Evolutionary conservation across 1,139 yeast genomes (phyloP).

Genomic region (Pichia sp.): DNA sequence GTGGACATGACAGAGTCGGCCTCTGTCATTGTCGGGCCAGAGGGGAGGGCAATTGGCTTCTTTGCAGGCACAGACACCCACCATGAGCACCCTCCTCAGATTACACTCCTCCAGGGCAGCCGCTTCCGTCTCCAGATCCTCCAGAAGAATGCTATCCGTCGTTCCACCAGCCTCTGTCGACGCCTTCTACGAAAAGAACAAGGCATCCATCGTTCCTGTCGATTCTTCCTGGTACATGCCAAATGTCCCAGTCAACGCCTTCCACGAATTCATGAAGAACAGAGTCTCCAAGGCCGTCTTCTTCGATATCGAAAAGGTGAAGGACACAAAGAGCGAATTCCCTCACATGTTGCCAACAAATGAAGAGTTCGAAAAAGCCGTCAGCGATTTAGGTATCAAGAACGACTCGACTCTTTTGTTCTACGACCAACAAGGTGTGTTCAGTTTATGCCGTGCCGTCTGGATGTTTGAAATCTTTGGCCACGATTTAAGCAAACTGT

Average conservation of each 20-base stretch:
- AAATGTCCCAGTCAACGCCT: slow-evolving; percentile 58
- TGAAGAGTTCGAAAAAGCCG: slow-evolving; percentile 50
- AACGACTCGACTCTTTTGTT: slow-evolving; percentile 65
- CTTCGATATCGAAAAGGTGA: slow-evolving; percentile 76
- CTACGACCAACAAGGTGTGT: slow-evolving; percentile 81
- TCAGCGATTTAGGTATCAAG: slow-evolving; percentile 47
- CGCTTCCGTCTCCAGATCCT: neutral
- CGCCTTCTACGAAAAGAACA: slow-evolving; percentile 13
- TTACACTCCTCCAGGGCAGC: neutral
- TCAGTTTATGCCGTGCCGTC: slow-evolving; percentile 86
- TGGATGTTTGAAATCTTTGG: slow-evolving; percentile 86
- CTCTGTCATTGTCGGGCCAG: too few relatives aligned
- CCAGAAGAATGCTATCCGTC: slow-evolving; percentile 7
- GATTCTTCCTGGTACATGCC: slow-evolving; percentile 97
- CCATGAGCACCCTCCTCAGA: too few relatives aligned
- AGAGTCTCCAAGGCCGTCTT: slow-evolving; percentile 66
- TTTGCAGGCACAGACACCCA: too few relatives aligned
- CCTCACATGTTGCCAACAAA: slow-evolving; percentile 89
- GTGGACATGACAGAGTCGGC: too few relatives aligned
- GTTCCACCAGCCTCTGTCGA: slow-evolving; percentile 25
- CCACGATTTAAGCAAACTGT: slow-evolving; percentile 55
- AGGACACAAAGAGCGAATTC: slow-evolving; percentile 54
- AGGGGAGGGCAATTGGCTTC: too few relatives aligned
- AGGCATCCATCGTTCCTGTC: slow-evolving; percentile 52
- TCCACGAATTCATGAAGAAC: slow-evolving; percentile 51